Conservation (phyloP, 2,329 filamentous ascomycete species). For the Penicillium sp. region DNA sequence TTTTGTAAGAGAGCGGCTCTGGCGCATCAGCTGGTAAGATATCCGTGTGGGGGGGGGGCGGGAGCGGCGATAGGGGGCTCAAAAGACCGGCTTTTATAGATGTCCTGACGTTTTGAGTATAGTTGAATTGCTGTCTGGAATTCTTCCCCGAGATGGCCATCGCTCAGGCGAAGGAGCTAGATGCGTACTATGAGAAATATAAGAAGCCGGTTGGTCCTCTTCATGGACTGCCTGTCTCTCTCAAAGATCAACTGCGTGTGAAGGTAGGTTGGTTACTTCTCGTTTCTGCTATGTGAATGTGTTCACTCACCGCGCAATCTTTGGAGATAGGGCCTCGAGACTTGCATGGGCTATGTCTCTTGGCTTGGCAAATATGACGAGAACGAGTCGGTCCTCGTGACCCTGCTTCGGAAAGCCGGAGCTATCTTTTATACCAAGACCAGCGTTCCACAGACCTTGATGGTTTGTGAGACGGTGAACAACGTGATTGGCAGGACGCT, state of each 20-base stretch:
- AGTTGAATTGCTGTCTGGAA: conserved; percentile 15
- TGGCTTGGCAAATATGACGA: conserved; percentile 16
- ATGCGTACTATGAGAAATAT: conserved; percentile 44
- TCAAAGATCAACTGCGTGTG: conserved; percentile 61
- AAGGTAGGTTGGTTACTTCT: conserved; percentile 8
- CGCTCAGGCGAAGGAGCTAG: conserved; percentile 43
- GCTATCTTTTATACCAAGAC: conserved; percentile 55
- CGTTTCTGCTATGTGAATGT: neutral
- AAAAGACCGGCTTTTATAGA: neutral
- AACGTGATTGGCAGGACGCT: conserved; percentile 58
- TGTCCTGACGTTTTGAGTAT: neutral
- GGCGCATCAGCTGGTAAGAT: conserved; percentile 17
- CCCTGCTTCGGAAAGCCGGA: conserved; percentile 43
- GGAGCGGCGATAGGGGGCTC: neutral
- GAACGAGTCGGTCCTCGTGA: conserved; percentile 16
- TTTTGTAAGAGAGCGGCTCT: conserved; percentile 20
- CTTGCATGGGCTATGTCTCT: conserved; percentile 15
- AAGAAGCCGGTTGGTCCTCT: conserved; percentile 54
- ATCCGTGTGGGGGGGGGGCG: neutral
- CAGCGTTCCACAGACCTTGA: conserved; percentile 58
- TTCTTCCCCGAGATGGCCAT: conserved; percentile 51
- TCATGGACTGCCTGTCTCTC: conserved; percentile 52
- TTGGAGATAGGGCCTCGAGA: conserved; percentile 11
- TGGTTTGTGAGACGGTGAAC: conserved; percentile 63
- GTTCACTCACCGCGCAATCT: neutral